These are phyloP conservation scores for Cornus florida DNA, from an alignment of 148 eudicot species.

Conservation along the genomic window DNA sequence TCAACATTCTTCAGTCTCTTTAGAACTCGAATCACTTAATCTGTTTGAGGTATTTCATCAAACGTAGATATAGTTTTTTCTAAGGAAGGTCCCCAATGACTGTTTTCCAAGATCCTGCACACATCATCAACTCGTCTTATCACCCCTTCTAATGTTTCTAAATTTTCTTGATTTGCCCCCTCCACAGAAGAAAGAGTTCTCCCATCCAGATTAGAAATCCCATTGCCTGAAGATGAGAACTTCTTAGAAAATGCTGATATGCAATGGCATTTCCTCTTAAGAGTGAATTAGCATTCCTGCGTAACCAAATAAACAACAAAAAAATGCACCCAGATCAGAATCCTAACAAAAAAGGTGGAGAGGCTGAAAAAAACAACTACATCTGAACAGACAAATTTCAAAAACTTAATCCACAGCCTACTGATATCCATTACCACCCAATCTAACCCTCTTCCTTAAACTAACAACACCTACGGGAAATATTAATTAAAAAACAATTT, in stretches of 20 bases:
- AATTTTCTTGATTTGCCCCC: constrained; percentile 26
- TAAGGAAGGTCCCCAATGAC: constrained; percentile 72
- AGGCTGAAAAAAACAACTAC: neutral
- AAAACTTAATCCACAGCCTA: no score
- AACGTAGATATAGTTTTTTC: constrained; percentile 52
- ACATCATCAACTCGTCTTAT: constrained; percentile 50
- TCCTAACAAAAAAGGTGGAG: neutral
- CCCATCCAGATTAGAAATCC: constrained; percentile 26
- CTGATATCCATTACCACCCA: neutral
- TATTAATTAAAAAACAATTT: neutral
- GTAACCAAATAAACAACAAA: constrained; percentile 6
- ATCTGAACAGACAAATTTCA: no score
- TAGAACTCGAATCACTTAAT: constrained; percentile 62
- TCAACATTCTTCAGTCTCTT: constrained; percentile 65
- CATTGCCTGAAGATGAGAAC: constrained; percentile 37
- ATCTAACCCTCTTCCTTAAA: neutral
- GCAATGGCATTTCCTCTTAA: constrained; percentile 12
- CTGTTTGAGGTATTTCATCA: constrained; percentile 43
- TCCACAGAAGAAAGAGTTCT: constrained; percentile 17
- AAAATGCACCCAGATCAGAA: neutral
- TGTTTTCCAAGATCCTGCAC: constrained; percentile 64
- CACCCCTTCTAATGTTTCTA: constrained; percentile 25
- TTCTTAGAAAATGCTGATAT: constrained; percentile 22
- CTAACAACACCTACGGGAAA: neutral
- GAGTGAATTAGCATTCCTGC: constrained; percentile 25